These are phyloP conservation scores for Vaucheria bursata DNA, from an alignment of 352 stramenopile genomes.

Conservation along the genomic window DNA sequence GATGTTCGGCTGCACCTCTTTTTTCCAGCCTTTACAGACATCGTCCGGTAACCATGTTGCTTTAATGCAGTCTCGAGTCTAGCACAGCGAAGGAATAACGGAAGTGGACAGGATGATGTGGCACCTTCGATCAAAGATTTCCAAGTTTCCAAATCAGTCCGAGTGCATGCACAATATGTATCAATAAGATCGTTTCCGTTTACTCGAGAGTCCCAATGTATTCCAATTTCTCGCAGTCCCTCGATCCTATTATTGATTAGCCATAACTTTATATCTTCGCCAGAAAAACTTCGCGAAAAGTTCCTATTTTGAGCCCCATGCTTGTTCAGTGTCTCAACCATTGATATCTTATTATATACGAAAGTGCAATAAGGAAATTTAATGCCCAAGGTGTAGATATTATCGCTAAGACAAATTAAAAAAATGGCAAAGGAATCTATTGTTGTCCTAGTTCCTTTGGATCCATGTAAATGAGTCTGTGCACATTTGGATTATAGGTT, in stretches of 20 bases:
- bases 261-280: background rate
- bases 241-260: background rate
- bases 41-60: background rate
- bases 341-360: too few species aligned
- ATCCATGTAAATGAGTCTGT: too few species aligned
- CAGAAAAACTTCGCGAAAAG: background rate
- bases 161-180: background rate
- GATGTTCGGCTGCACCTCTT: background rate
- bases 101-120: background rate
- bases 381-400: too few species aligned
- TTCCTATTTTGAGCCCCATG: too few species aligned
- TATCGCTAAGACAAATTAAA: too few species aligned
- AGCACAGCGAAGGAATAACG: background rate
- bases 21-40: background rate
- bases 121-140: background rate
- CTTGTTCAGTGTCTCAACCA: too few species aligned
- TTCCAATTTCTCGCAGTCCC: background rate
- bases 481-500: too few species aligned
- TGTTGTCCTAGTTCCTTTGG: too few species aligned
- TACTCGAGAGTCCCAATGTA: background rate
- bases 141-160: background rate
- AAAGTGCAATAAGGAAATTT: too few species aligned
- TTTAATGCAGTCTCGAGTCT: conserved; percentile 1
- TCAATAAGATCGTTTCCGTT: background rate
- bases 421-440: too few species aligned